Evolutionary conservation across 148 eudicot genomes (phyloP).

Genomic region (Polygonum aviculare): DNA sequence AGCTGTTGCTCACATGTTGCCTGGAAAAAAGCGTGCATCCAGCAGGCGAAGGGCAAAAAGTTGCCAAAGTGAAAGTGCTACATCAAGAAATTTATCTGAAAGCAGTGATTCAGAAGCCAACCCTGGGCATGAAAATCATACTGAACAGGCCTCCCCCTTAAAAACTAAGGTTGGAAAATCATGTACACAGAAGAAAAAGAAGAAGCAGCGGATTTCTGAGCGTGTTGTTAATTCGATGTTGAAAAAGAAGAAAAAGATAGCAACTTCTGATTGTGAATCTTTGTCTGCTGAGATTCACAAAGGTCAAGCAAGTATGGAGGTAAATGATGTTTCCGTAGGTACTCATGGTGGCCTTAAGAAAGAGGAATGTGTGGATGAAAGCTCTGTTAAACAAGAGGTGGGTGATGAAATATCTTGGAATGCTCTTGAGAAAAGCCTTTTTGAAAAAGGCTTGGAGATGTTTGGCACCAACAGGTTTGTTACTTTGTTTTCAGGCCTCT

Average conservation of each 20-base stretch:
- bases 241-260: constrained; percentile 67
- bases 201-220: constrained; percentile 70
- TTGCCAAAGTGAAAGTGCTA: constrained; percentile 72
- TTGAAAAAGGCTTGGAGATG: constrained; percentile 83
- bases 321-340: constrained; percentile 19
- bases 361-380: constrained; percentile 65
- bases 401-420: constrained; percentile 59
- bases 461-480: constrained; percentile 90
- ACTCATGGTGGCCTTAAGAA: constrained; percentile 39
- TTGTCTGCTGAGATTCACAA: constrained; percentile 30
- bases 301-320: constrained; percentile 26
- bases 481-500: constrained; percentile 6
- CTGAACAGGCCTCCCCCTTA: constrained; percentile 24
- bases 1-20: constrained; percentile 24
- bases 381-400: constrained; percentile 42
- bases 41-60: constrained; percentile 43
- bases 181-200: constrained; percentile 44
- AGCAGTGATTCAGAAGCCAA: constrained; percentile 76
- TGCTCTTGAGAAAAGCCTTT: constrained; percentile 76
- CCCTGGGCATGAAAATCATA: constrained; percentile 28
- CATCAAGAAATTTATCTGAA: constrained; percentile 58
- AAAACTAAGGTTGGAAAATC: constrained; percentile 40
- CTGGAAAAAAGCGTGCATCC: constrained; percentile 46
- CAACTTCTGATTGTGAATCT: constrained; percentile 52
- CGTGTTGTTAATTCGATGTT: constrained; percentile 43